A percentile compares a stretch with the other conserved stretches of the same genome.
These are phyloP conservation scores for Colletotrichum musicola DNA, from an alignment of 2,329 filamentous ascomycete species.

Conservation along the genomic window DNA sequence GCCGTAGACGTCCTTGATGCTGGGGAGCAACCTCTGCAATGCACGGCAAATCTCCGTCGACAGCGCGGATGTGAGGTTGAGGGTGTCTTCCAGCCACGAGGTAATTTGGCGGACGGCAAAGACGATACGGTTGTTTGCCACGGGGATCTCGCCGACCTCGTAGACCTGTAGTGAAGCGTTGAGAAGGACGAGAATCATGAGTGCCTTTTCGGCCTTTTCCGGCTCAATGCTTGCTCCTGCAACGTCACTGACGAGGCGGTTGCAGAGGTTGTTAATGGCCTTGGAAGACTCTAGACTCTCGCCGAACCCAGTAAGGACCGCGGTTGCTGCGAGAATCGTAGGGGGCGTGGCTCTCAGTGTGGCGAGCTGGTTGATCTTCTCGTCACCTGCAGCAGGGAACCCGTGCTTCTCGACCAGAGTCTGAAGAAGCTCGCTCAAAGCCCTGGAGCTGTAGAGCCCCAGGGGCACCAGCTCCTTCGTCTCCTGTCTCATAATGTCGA, in stretches of 20 bases:
- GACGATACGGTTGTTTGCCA: constrained; percentile 77
- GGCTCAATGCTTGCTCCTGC: constrained; percentile 59
- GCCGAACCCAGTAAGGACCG: constrained; percentile 65
- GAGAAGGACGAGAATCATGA: constrained; percentile 65
- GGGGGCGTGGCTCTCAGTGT: constrained; percentile 60
- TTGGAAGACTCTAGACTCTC: constrained; percentile 63
- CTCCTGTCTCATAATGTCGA: constrained; percentile 59
- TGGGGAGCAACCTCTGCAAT: constrained; percentile 74
- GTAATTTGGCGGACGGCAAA: constrained; percentile 86
- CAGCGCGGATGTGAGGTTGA: constrained; percentile 58
- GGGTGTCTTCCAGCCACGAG: constrained; percentile 72
- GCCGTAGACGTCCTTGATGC: constrained; percentile 86
- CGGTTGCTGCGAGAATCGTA: constrained; percentile 62
- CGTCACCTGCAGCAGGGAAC: constrained; percentile 58
- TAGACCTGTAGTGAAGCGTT: constrained; percentile 67
- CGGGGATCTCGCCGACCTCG: constrained; percentile 64
- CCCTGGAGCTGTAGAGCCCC: constrained; percentile 66
- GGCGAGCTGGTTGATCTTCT: constrained; percentile 59
- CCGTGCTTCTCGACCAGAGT: constrained; percentile 61
- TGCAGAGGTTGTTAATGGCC: constrained; percentile 65
- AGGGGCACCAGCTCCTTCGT: constrained; percentile 56
- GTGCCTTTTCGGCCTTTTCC: constrained; percentile 61
- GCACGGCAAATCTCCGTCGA: constrained; percentile 66
- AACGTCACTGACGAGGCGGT: constrained; percentile 72
- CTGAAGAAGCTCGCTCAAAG: constrained; percentile 63